These are phyloP conservation scores for Skeletonema menzelii DNA, from an alignment of 108 stramenopile genomes.

Conservation along the genomic window DNA sequence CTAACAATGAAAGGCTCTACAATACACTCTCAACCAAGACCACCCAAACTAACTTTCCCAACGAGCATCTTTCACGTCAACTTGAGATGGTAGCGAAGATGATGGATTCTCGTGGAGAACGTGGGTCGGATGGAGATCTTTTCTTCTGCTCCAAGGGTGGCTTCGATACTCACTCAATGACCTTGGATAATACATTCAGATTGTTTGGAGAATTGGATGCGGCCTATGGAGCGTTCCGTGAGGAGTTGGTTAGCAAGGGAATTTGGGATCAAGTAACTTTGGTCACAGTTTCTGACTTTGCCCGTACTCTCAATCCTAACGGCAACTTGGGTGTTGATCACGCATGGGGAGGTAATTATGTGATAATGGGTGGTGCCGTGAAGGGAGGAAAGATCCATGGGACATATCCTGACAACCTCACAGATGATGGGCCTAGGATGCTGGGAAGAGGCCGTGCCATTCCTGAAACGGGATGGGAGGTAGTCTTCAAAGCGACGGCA, in stretches of 20 bases:
- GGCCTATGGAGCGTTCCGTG: conserved; percentile 49
- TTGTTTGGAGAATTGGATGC: conserved; percentile 45
- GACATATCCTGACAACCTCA: conserved; percentile 54
- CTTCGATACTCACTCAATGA: conserved; percentile 52
- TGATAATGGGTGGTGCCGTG: conserved; percentile 59
- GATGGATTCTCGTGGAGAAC: conserved; percentile 29
- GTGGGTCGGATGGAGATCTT: conserved; percentile 45
- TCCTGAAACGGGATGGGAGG: conserved; percentile 72
- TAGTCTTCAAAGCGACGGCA: conserved; percentile 56
- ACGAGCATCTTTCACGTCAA: background rate
- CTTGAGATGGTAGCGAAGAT: conserved; percentile 29
- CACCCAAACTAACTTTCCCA: background rate
- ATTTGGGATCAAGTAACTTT: conserved; percentile 55
- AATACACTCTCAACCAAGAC: conserved; percentile 8
- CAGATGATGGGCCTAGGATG: background rate
- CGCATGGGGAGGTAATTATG: conserved; percentile 65
- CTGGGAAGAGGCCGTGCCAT: conserved; percentile 68
- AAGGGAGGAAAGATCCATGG: conserved; percentile 64
- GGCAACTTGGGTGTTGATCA: conserved; percentile 71
- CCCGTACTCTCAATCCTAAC: conserved; percentile 72
- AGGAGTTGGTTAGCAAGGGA: conserved; percentile 50
- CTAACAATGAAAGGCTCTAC: conserved; percentile 18
- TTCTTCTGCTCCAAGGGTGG: conserved; percentile 55
- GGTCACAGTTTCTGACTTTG: conserved; percentile 67
- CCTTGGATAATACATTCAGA: conserved; percentile 6